Evolutionary conservation across 2,329 filamentous ascomycete genomes (phyloP).

Genomic region (Fusarium pseudocircinatum): DNA sequence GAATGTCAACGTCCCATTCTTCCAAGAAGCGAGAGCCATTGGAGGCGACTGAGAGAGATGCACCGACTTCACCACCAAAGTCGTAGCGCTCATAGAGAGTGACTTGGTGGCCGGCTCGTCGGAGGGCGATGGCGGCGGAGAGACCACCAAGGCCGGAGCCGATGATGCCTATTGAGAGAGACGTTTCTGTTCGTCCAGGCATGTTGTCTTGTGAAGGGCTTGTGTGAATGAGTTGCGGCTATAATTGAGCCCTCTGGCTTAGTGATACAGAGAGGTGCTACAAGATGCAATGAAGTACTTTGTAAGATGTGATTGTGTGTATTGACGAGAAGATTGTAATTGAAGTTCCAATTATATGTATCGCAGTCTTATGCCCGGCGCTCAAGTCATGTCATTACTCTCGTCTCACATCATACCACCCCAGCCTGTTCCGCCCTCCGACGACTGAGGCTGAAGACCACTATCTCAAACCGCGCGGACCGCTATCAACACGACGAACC

Average conservation of each 20-base stretch:
- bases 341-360: neutral
- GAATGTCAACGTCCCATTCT: conserved; percentile 61
- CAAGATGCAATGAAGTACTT: neutral
- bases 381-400: too few relatives aligned
- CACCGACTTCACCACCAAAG: conserved; percentile 70
- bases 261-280: neutral
- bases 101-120: conserved; percentile 62
- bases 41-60: conserved; percentile 69
- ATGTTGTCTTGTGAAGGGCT: neutral
- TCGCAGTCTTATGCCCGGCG: neutral
- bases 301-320: neutral
- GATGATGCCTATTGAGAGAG: conserved; percentile 40
- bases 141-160: conserved; percentile 63
- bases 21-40: conserved; percentile 72
- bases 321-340: neutral
- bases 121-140: conserved; percentile 61
- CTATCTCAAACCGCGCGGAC: conserved; percentile 7
- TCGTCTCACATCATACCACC: neutral
- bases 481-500: neutral
- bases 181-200: conserved; percentile 11
- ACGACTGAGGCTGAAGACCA: neutral
- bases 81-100: conserved; percentile 64
- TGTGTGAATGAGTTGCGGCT: too few relatives aligned
- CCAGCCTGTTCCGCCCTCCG: neutral
- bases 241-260: neutral